Base-by-base conservation (phyloP, 805 yeast genomes). In the Yamadazyma akitaensis region DNA sequence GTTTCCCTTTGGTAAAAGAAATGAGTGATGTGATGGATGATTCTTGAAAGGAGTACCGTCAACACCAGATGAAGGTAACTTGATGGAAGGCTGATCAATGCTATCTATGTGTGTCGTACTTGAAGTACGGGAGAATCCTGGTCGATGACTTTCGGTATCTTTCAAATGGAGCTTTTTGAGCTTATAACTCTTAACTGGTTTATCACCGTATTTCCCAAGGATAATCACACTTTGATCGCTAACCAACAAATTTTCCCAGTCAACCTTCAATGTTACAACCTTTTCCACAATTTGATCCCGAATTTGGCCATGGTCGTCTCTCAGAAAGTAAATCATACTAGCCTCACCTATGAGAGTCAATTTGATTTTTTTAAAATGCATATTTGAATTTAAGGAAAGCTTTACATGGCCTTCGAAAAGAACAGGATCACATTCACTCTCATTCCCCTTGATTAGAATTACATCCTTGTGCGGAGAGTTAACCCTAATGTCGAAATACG, bases 1-100 rank as follows among this genome's bases (percentile, higher is more conserved):
- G 55, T 79, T 79, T 1, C 82, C 83, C 46, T 71, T 63, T 1
- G 80, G 81, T 25, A 79, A 59, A 12, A 67, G 59, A 52, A 66
- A 79, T 13, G 73, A 67, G 51, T 64, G 65, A 40, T 53, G 51
- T 7, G 56, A 50, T 3, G 63, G 44, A 2, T 58, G 54, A 25
- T 52, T 53, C n/a, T 65, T 64, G 43, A 75, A 76, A 5, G 76
- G 76, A 11, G 76, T 72, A 8, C 76, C 77, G 51, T 72, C 76
- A 10, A 66, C 49, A 1, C 76, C 76, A 46, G 67, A 57, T 18
- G 57, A 45, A 0, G 75, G 73, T 13, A 67, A 46, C 37, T 56
- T 51, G 17, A 68, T 47, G 5, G 53, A 42, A 16, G 44, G 45
- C 6, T 33, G 37, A 8, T 46, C 48, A 12, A 31, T 34, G 24